Conservation (phyloP, 1,284 basidiomycete species). For the Ceratobasidium sp. region DNA sequence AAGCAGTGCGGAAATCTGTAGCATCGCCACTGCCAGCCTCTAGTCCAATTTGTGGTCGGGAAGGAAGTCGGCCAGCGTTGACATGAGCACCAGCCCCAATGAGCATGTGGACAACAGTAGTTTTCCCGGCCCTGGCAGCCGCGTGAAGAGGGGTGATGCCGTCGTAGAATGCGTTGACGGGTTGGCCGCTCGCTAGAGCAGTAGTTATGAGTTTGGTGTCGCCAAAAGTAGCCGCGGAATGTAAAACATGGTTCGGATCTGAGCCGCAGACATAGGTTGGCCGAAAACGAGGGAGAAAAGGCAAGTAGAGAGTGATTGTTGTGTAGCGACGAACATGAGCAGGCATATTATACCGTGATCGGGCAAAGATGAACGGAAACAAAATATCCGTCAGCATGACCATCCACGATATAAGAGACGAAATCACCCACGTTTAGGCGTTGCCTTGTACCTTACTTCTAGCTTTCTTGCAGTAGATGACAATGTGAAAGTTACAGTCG, state of each 20-base stretch:
- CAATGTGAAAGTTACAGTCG: constrained; percentile 36
- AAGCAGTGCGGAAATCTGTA: constrained; percentile 23
- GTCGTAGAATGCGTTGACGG: constrained; percentile 91
- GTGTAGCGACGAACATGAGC: background rate
- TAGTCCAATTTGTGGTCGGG: constrained; percentile 10
- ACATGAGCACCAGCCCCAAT: constrained; percentile 93
- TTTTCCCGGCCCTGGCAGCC: constrained; percentile 87
- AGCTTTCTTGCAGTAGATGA: constrained; percentile 57
- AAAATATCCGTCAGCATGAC: background rate
- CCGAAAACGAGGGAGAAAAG: background rate
- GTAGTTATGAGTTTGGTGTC: constrained; percentile 90
- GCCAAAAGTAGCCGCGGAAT: constrained; percentile 87
- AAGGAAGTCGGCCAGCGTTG: constrained; percentile 68
- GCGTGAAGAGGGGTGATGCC: constrained; percentile 93
- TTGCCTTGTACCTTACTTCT: constrained; percentile 81
- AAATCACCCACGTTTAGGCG: constrained; percentile 74
- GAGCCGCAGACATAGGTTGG: background rate
- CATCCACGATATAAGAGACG: background rate
- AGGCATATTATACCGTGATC: background rate
- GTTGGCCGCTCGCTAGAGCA: constrained; percentile 91
- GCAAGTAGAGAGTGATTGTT: background rate
- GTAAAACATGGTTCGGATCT: constrained; percentile 90
- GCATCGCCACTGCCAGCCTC: constrained; percentile 23
- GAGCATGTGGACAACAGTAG: constrained; percentile 84
- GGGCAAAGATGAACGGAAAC: background rate